phyloP scores from a whole-genome alignment of 306 rosid genomes.

The Vachellia collinsii region DNA sequence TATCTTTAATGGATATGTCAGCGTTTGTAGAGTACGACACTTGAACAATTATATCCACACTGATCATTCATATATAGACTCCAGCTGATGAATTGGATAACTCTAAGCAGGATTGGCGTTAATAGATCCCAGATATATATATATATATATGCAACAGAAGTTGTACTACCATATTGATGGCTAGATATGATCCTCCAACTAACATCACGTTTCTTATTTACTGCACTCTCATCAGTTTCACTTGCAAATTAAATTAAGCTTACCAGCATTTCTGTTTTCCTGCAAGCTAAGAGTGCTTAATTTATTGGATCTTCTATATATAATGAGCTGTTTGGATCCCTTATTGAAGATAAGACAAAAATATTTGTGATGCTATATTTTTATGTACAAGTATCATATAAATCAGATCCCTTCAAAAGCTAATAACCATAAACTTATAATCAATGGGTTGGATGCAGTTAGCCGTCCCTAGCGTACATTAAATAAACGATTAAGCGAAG shows the following conservation, averaged over 20 bases:
- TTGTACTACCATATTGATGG: conserved; percentile 34
- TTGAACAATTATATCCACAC: too few relatives aligned
- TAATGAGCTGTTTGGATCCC: neutral
- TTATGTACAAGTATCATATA: neutral
- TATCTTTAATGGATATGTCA: too few relatives aligned
- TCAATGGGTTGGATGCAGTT: neutral
- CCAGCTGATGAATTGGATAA: too few relatives aligned
- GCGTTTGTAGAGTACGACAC: too few relatives aligned
- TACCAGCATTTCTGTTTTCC: too few relatives aligned
- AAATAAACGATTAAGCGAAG: conserved; percentile 35
- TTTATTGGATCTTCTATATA: neutral
- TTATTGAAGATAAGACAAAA: neutral
- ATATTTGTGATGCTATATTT: too few relatives aligned
- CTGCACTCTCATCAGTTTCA: neutral
- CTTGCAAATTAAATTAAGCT: neutral
- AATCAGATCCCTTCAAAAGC: neutral
- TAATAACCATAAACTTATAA: neutral
- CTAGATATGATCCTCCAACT: conserved; percentile 26
- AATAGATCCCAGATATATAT: too few relatives aligned
- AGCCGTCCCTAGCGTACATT: neutral
- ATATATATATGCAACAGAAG: neutral
- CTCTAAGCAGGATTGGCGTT: too few relatives aligned
- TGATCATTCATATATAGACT: too few relatives aligned
- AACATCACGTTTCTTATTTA: neutral
- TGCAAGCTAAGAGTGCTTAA: neutral